A percentile compares a stretch with the other conserved stretches of the same genome.
phyloP scores from a whole-genome alignment of 345 rosid species.

The Lenwebbia sp. region DNA sequence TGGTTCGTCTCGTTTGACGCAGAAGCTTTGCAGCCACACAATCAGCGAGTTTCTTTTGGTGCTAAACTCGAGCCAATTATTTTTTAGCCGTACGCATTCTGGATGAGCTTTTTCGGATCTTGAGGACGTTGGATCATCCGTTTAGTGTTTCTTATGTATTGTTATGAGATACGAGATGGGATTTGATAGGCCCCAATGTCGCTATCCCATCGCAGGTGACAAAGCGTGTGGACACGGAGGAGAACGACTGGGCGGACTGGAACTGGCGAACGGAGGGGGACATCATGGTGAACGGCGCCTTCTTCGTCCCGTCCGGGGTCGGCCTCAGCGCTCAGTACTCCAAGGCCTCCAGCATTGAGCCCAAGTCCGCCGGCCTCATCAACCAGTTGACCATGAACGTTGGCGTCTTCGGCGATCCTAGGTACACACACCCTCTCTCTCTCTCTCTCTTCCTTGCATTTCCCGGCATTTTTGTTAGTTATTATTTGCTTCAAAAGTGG shows the following conservation, averaged over 20 bases:
- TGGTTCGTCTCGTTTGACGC: background rate
- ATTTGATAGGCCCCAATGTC: background rate
- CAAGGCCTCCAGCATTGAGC: conserved; percentile 69
- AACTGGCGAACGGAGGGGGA: conserved; percentile 98
- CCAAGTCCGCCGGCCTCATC: conserved; percentile 52
- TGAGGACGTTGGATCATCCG: background rate
- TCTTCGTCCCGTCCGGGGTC: conserved; percentile 85
- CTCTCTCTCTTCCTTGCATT: background rate
- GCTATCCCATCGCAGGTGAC: conserved; percentile 48
- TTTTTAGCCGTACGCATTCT: background rate
- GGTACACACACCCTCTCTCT: conserved; percentile 16
- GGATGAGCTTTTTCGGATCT: background rate
- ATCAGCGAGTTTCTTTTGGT: background rate
- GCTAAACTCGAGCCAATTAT: background rate
- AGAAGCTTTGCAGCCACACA: background rate
- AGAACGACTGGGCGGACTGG: conserved; percentile 63
- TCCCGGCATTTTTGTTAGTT: background rate
- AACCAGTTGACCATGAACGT: conserved; percentile 63
- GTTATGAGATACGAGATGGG: background rate
- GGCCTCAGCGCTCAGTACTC: conserved; percentile 51
- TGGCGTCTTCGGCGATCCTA: conserved; percentile 71
- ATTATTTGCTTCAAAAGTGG: background rate
- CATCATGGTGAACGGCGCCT: conserved; percentile 82
- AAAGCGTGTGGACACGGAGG: conserved; percentile 76
- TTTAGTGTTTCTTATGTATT: background rate